Base-by-base conservation (phyloP, 2,329 filamentous ascomycete species). In the Grosmannia penicillata region DNA sequence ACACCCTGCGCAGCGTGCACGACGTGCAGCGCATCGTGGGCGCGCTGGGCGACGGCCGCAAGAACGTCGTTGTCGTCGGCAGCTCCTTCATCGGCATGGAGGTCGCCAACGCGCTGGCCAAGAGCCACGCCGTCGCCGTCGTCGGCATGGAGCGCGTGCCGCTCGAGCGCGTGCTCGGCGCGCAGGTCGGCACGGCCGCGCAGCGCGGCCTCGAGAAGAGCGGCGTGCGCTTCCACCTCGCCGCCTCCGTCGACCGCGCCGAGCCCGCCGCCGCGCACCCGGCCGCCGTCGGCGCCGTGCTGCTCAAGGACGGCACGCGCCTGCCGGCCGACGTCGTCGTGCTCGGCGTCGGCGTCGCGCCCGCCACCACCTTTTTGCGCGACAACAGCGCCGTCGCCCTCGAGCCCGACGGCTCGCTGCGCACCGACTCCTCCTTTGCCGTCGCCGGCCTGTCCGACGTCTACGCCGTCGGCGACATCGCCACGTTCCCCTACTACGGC, bases 71-170 rank as follows among this genome's bases (percentile, higher is more conserved):
- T 33, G 69, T 98, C 13, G 68, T 98, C 38, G 91, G 91, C 29
- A 89, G 82, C 42, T 93, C 85, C 1, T 98, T 98, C 59, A 98
- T 98, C 53, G 91, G 91, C 29, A 93, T 98, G 82, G 91, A 98
- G 59, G 74, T 93, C n/a, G 89, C 82, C 44, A 91, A 87, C 46
- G 79, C 93, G 0, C 78, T 81, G 0, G 61, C 72, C 32, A 81
- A 80, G 49, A 80, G 81, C 50, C 93, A 98, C 56, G 63, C 78
- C 8, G 86, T 98, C 14, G 81, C 81, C 8, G 75, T 96, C 29
- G 66, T 98, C 18, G 91, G 91, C 27, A 89, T 87, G 81, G 86
- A 94, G 53, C 75, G 74, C 42, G 75, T 75, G 11, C 89, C 91
- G 0, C 71, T 96, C 46, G 83, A 93, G 56, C 75, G 82, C 17